Base-by-base conservation (phyloP, 163 green algal species). In the Scenedesmus sp. region DNA sequence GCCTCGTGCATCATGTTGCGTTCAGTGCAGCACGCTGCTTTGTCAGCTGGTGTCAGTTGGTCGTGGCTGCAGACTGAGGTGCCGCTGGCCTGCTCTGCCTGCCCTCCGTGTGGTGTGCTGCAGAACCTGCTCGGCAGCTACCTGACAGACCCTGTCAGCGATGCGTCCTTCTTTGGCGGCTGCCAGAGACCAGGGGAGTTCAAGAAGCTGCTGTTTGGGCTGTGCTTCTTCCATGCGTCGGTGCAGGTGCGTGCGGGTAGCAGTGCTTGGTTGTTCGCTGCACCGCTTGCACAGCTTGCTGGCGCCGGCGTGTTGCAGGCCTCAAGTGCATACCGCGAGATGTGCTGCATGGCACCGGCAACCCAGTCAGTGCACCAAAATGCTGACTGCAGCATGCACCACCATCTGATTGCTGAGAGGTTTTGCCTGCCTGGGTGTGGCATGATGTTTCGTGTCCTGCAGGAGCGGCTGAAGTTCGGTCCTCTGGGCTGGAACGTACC, bases 191-290 rank as follows among this genome's bases (percentile, higher is more conserved):
- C 96, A 61, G 65, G 24, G 3, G 90, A 96, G 86, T 98, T 97
- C 92, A 91, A 95, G 22, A 96, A 95, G 89, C 94, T 98, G 91
- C 93, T 98, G 40, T 98, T 97, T 91, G 95, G 95, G 0, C 93
- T 98, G 56, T 95, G 94, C 42, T 96, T 98, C 93, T 98, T 98
- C 95, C 96, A 98, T 81, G 95, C 94, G 0, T 95, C 94, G 56
- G 93, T 96, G 42, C 95, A 96, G 92, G 93, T 92, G 22, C n/a
- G 61, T 40, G 26, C 24, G 61, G 2, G 5, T 76, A 30, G 30
- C 9, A 0, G 4, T 76, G 61, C 61, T 76, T 76, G 26, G 6
- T 76, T 40, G 3, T 5, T 76, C 2, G 61, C 3, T 20, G 65
- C 65, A 20, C 7, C 40, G 30, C 24, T n/a, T n/a, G 16, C 59